Base-by-base conservation (phyloP, 140 eudicot species). In the Senecio squalidus region DNA sequence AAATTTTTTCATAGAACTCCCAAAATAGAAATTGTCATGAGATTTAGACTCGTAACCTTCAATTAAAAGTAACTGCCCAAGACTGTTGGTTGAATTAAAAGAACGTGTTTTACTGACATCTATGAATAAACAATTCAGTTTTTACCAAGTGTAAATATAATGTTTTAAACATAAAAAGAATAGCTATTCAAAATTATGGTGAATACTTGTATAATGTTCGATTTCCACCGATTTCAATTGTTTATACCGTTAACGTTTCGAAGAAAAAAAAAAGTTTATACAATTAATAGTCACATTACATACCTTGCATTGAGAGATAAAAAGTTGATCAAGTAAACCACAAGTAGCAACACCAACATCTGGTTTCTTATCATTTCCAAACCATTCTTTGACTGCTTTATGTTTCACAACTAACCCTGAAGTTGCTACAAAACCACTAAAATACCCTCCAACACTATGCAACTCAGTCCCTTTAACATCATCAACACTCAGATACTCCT, bases 291-390 rank as follows among this genome's bases (percentile, higher is more conserved):
- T 60, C 38, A 69, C 41, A n/a, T n/a, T n/a, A 50, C 57, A 50
- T 74, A 91, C 98, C 98, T 87, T 84, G 93, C 95, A 92, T 0
- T 65, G 76, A 18, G 98, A 81, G 67, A 92, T 49, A 1, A 92
- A 77, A 46, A 81, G 69, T 30, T 79, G 87, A 57, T 92, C 95
- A 70, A 75, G 83, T 30, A 62, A 59, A 46, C 50, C 69, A 67
- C 78, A 73, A 58, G 68, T 75, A 51, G 89, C 96, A 73, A 92
- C 55, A 18, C 98, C 96, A 73, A 92, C 33, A 75, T 87, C 95
- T 14, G 93, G 83, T 39, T 61, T 68, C 43, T 50, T 71, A 8
- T 73, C 70, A 69, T 47, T 84, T 6, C 77, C 89, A 75, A 79
- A 84, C 15, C 69, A 45, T 33, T 79, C 92, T 63, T 77, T 81